Evolutionary conservation across 768 basidiomycete genomes (phyloP).

Genomic region (Termitomyces heimii): DNA sequence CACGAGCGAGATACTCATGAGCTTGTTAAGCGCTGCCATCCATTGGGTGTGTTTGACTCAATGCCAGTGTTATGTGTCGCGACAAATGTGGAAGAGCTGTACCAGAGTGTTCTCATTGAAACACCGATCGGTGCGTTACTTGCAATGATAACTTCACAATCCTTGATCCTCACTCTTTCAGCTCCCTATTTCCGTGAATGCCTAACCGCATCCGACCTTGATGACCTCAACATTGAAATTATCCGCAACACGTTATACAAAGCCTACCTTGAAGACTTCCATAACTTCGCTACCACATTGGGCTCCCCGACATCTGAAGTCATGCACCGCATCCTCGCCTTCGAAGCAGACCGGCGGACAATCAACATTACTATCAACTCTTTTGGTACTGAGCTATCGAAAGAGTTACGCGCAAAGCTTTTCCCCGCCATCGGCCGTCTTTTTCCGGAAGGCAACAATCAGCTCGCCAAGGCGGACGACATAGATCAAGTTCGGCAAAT

Average conservation of each 20-base stretch:
- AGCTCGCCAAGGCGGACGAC: slow-evolving; percentile 90
- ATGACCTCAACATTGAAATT: slow-evolving; percentile 99
- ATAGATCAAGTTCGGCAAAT: slow-evolving; percentile 86
- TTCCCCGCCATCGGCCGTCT: slow-evolving; percentile 93
- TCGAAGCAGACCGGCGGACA: slow-evolving; percentile 95
- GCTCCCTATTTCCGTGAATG: slow-evolving; percentile 98
- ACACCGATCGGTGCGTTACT: slow-evolving; percentile 83
- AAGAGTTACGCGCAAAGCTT: slow-evolving; percentile 90
- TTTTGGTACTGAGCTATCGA: slow-evolving; percentile 89
- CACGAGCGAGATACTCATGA: slow-evolving; percentile 98
- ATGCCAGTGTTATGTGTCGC: slow-evolving; percentile 99
- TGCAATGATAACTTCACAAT: background rate
- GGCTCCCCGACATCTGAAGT: slow-evolving; percentile 85
- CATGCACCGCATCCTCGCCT: slow-evolving; percentile 88
- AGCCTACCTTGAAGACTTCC: slow-evolving; percentile 97
- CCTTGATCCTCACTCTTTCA: slow-evolving; percentile 13
- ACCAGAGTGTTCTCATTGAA: slow-evolving; percentile 94
- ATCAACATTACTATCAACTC: slow-evolving; percentile 99
- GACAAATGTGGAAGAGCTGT: slow-evolving; percentile 97
- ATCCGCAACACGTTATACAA: slow-evolving; percentile 99
- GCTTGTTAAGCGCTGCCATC: slow-evolving; percentile 93
- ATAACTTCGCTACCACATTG: slow-evolving; percentile 72
- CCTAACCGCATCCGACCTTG: slow-evolving; percentile 90
- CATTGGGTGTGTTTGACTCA: slow-evolving; percentile 93
- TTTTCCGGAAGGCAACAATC: slow-evolving; percentile 94